Evolutionary conservation across 1,284 basidiomycete genomes (phyloP), one percentile per base, ranked within the genome.

Genomic region (Irpex rosettiformis): DNA sequence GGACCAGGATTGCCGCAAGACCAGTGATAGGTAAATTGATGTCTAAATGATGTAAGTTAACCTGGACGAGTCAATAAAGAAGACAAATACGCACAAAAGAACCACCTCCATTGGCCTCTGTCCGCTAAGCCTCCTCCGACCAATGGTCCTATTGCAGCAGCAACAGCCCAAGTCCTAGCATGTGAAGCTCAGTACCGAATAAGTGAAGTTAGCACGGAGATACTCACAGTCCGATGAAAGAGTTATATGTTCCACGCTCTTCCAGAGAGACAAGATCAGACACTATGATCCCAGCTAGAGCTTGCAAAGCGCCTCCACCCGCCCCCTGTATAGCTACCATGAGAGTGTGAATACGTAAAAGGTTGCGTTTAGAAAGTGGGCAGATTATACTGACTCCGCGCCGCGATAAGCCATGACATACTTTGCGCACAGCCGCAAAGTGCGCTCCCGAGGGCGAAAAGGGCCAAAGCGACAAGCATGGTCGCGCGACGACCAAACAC

Each of bases 221-320:
- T 45, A 60, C 65, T 52, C 43, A 69, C 69, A 65, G 61, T 52
- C 61, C 75, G 42, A 74, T 62, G 24, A 73, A 57, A 18, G 70
- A 74, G 45, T 63, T 69, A 63, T 68, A 76, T 10, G 64, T 61
- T 33, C 77, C 79, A 55, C 77, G 69, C 58, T 79, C 70, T 8
- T 67, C 58, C 16, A 80, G 66, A 1, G 79, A 70, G 13, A 80
- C 77, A 5, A 83, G 67, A 63, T 83, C 81, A 5, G 75, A 69
- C 4, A 79, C 64, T 43, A 80, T 70, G 56, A 83, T 80, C 29
- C 73, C 67, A 18, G 72, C 66, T 2, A 79, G 63, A 0, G 74
- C 62, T 4, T 75, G 62, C 51, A 82, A 77, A 2, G 74, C 76
- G 6, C 81, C 80, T 4, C 77, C 77, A 8, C 81, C 81, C 49